These are phyloP conservation scores for Fraxinus floribunda DNA, from an alignment of 305 asterid genomes.

Conservation along the genomic window DNA sequence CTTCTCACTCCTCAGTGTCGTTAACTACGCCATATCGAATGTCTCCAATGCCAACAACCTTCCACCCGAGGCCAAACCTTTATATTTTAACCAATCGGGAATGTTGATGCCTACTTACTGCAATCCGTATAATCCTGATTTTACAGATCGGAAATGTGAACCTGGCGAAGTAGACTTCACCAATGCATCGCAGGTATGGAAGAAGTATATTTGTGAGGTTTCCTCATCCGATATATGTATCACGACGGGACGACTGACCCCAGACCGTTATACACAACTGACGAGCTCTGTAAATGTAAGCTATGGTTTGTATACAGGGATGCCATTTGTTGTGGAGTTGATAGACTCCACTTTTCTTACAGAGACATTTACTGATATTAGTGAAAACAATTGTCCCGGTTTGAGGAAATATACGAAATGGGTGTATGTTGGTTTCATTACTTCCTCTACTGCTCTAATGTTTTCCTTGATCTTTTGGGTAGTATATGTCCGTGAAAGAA, in stretches of 20 bases:
- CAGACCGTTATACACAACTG: constrained; percentile 15
- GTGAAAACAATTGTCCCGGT: constrained; percentile 18
- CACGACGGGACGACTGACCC: constrained; percentile 34
- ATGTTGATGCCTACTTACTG: constrained; percentile 31
- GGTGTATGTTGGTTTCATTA: constrained; percentile 27
- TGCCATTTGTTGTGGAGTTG: constrained; percentile 33
- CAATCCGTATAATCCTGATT: constrained; percentile 27
- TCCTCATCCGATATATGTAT: constrained; percentile 25
- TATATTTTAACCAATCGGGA: constrained; percentile 36
- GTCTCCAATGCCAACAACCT: constrained; percentile 29
- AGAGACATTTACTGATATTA: constrained; percentile 18
- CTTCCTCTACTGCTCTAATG: constrained; percentile 30
- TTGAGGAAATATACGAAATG: constrained; percentile 17
- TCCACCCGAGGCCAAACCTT: constrained; percentile 22
- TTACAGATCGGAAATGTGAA: constrained; percentile 25
- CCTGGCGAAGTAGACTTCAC: constrained; percentile 23
- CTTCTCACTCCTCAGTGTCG: constrained; percentile 13
- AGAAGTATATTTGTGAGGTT: constrained; percentile 27
- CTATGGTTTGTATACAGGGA: constrained; percentile 21
- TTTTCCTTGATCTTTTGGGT: constrained; percentile 30
- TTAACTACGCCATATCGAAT: constrained; percentile 24
- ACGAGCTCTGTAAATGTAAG: constrained; percentile 23
- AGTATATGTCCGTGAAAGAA: constrained; percentile 23
- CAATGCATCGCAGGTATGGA: constrained; percentile 31
- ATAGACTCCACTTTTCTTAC: constrained; percentile 27